Base-by-base conservation (phyloP, 306 rosid species). In the Coriaria nepalensis region DNA sequence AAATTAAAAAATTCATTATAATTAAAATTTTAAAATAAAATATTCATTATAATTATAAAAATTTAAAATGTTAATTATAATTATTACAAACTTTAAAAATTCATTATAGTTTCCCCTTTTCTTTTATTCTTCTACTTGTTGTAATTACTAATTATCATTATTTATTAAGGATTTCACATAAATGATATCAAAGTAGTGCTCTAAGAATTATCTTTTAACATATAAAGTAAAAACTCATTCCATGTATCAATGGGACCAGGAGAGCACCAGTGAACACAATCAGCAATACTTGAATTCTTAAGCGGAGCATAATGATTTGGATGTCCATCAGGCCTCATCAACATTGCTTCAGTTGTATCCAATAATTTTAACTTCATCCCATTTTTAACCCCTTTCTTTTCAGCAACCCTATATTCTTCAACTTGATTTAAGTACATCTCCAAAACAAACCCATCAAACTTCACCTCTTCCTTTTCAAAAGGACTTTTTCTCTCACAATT, bases 231-330 rank as follows among this genome's bases (percentile, higher is more conserved):
- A 48, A 92, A 40, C 68, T 81, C 97, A 67, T 88, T 88, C 96
- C 96, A 88, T 3, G 86, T 72, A 52, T 88, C 97, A 72, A 84
- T 41, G 42, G 93, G 93, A 4, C 95, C 97, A 0, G 93, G 93
- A 67, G 81, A 50, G 39, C 95, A 88, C 97, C 97, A 88, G 45
- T 84, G 95, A 61, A 83, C 95, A 50, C 97, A 88, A 60, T 88
- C 95, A 6, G 71, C 82, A 0, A 63, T 0, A 3, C 71, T 75
- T 57, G 37, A 33, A 52, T 82, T 85, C 53, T 62, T 62, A 4
- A 53, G 71, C 45, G 49, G 68, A 0, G 83, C 85, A 40, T 63
- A 72, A 49, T 50, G 72, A 35, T 82, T 82, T 4, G 98, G 98
- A 45, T 92, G 98, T 44, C 86, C 98, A 75, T 92, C 96, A 38